A percentile compares a stretch with the other conserved stretches of the same genome.
Evolutionary conservation across 352 stramenopile species (phyloP).

Genomic region (Phytophthora quininea): DNA sequence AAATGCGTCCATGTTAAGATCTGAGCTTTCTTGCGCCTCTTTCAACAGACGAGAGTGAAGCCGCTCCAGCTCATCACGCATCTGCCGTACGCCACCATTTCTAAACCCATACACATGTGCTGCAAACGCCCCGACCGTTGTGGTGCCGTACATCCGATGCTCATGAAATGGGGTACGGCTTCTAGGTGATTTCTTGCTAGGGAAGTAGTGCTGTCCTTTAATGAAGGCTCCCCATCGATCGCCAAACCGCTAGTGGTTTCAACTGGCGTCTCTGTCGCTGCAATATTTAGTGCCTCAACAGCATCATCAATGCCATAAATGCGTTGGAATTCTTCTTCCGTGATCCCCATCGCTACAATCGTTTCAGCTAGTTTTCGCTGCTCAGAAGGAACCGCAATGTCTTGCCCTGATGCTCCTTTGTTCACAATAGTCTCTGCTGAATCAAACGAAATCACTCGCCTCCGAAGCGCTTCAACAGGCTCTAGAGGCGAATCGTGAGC

Average conservation of each 20-base stretch:
- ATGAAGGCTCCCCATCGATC: constrained; percentile 4
- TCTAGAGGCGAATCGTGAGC: constrained; percentile 43
- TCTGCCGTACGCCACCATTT: constrained; percentile 75
- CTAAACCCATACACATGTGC: constrained; percentile 87
- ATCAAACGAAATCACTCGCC: constrained; percentile 79
- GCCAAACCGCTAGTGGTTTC: constrained; percentile 18
- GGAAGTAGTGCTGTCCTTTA: constrained; percentile 1
- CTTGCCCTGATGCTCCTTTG: constrained; percentile 47
- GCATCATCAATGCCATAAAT: constrained; percentile 37
- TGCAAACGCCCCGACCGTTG: constrained; percentile 82
- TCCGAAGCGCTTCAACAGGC: constrained; percentile 62
- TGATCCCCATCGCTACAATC: constrained; percentile 74
- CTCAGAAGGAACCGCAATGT: constrained; percentile 48
- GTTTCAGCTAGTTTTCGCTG: constrained; percentile 75
- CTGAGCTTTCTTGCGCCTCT: constrained; percentile 63
- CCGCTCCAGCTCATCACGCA: constrained; percentile 68
- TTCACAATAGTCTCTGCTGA: constrained; percentile 79
- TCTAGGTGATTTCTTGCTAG: constrained; percentile 8
- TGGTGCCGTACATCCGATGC: constrained; percentile 78
- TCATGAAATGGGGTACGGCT: constrained; percentile 47
- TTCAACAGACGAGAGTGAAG: constrained; percentile 54
- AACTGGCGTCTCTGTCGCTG: constrained; percentile 12
- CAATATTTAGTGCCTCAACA: constrained; percentile 21
- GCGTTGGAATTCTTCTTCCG: constrained; percentile 47
- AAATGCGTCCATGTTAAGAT: constrained; percentile 75